phyloP scores from a whole-genome alignment of 78 protist species.

The Mantamonas sphyraenae region DNA sequence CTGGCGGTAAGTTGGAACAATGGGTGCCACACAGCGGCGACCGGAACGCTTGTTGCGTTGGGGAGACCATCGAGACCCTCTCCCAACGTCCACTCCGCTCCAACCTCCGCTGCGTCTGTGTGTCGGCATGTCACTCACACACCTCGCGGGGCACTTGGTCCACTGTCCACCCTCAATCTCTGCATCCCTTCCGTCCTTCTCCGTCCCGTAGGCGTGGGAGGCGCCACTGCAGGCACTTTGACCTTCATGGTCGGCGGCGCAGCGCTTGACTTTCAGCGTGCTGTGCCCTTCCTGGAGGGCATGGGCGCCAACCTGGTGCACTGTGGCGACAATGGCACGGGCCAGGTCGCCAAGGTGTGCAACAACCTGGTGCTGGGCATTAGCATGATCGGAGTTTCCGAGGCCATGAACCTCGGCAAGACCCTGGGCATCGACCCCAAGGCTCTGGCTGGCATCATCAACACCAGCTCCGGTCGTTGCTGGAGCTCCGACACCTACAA shows the following conservation, averaged over 20 bases:
- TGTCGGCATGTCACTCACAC: neutral
- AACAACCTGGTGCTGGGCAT: constrained; percentile 82
- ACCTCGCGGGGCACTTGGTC: no score
- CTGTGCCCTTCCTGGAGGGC: constrained; percentile 37
- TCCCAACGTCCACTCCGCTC: no score
- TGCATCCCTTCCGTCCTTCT: neutral
- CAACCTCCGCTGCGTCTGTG: neutral
- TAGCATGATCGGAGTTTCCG: constrained; percentile 74
- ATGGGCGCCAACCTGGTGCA: constrained; percentile 83
- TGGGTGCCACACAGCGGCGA: no score
- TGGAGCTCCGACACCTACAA: constrained; percentile 90
- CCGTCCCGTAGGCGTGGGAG: constrained; percentile 47
- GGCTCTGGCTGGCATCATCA: constrained; percentile 76
- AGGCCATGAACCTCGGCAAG: constrained; percentile 81
- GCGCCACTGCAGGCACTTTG: constrained; percentile 79
- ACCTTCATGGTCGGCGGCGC: constrained; percentile 89
- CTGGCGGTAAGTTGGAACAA: neutral
- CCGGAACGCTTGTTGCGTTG: no score
- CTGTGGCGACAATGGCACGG: constrained; percentile 53
- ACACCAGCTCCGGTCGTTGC: constrained; percentile 81
- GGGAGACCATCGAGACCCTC: no score
- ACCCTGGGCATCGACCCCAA: constrained; percentile 80
- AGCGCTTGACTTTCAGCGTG: constrained; percentile 38
- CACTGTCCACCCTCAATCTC: no score
- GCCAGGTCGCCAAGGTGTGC: constrained; percentile 75